Percentiles rank a stretch among this genome's conserved stretches.
These are phyloP conservation scores for Zasmidium citrigriseum DNA, from an alignment of 2,329 filamentous ascomycete species.

Conservation along the genomic window DNA sequence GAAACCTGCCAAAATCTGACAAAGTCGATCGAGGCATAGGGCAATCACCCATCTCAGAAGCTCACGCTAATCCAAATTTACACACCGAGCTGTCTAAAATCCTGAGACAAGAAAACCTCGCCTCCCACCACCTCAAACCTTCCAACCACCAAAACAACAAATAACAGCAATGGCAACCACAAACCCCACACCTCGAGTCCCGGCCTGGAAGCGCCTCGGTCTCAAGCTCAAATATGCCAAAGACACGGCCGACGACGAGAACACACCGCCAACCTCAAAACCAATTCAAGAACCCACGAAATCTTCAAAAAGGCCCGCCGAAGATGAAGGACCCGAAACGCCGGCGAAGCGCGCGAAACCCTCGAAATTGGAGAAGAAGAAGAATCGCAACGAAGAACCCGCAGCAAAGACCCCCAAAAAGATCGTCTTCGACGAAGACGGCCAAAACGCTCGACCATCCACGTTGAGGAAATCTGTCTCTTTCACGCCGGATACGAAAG, in stretches of 20 bases:
- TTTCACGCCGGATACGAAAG: constrained; percentile 65
- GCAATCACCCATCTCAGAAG: no score
- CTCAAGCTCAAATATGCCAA: constrained; percentile 60
- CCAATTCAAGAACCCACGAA: not conserved
- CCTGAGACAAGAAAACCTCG: no score
- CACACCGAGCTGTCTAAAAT: no score
- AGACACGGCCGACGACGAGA: constrained; percentile 27
- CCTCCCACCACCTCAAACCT: no score
- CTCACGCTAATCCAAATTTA: no score
- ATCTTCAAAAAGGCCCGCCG: constrained; percentile 8
- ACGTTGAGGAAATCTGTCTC: constrained; percentile 58
- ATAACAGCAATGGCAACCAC: not conserved
- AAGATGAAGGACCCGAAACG: constrained; percentile 5
- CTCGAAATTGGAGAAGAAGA: not conserved
- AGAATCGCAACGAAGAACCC: not conserved
- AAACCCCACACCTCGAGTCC: constrained; percentile 36
- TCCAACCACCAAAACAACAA: no score
- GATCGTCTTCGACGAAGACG: constrained; percentile 25
- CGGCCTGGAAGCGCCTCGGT: constrained; percentile 63
- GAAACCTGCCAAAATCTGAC: no score
- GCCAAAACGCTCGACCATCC: not conserved
- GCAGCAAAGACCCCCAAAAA: constrained; percentile 14
- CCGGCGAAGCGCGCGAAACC: constrained; percentile 16
- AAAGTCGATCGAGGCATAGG: no score
- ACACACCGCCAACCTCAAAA: constrained; percentile 1